These are phyloP conservation scores for Monosporascus ibericus DNA, from an alignment of 2,329 filamentous ascomycete species.

Conservation along the genomic window DNA sequence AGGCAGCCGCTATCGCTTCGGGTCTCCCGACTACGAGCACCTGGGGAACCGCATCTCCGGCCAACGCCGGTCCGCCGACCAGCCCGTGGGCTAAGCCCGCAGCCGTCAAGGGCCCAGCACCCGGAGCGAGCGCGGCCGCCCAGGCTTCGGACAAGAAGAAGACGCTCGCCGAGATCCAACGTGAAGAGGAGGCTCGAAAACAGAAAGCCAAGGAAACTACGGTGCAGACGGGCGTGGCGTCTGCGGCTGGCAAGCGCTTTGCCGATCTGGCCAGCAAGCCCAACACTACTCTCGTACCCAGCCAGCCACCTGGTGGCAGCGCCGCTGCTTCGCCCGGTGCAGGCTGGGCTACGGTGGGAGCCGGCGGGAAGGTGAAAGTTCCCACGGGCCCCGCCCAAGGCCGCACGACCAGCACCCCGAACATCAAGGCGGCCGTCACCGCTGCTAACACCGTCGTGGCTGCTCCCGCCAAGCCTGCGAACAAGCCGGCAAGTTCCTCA, in stretches of 20 bases:
- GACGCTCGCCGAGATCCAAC: slow-evolving; percentile 91
- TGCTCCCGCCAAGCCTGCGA: slow-evolving; percentile 42
- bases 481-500: slow-evolving; percentile 43
- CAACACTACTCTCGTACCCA: slow-evolving; percentile 29
- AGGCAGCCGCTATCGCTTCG: slow-evolving; percentile 55
- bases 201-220: slow-evolving; percentile 56
- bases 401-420: slow-evolving; percentile 38
- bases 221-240: slow-evolving; percentile 40
- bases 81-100: slow-evolving; percentile 65
- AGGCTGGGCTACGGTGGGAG: slow-evolving; percentile 93
- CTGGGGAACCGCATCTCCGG: slow-evolving; percentile 77
- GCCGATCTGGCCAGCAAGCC: slow-evolving; percentile 87
- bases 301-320: slow-evolving; percentile 31
- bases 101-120: slow-evolving; percentile 34
- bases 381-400: slow-evolving; percentile 52
- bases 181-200: slow-evolving; percentile 89
- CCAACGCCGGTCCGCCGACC: slow-evolving; percentile 44
- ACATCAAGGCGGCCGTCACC: slow-evolving; percentile 34
- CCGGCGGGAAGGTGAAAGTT: slow-evolving; percentile 83
- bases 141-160: slow-evolving; percentile 58
- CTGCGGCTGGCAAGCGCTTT: slow-evolving; percentile 72
- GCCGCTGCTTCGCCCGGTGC: slow-evolving; percentile 39
- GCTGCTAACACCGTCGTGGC: slow-evolving; percentile 24
- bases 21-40: slow-evolving; percentile 84
- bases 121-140: slow-evolving; percentile 25